These are phyloP conservation scores for Apophysomyces elegans DNA, from an alignment of 371 early-diverging fungal species.

Conservation along the genomic window DNA sequence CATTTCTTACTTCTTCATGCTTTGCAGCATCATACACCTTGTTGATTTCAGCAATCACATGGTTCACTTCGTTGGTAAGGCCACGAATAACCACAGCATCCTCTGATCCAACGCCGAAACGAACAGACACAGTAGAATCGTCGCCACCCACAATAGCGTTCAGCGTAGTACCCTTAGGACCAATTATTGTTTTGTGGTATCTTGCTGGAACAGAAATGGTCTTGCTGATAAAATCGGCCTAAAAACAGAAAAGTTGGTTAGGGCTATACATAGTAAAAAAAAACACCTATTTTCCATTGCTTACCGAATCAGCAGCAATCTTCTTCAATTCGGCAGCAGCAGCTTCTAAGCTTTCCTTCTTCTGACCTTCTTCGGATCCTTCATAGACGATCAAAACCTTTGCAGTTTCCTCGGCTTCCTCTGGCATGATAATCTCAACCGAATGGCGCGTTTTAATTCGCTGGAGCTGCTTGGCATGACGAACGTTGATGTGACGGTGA, in stretches of 20 bases:
- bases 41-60: conserved; percentile 66
- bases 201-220: conserved; percentile 67
- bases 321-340: conserved; percentile 72
- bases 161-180: conserved; percentile 74
- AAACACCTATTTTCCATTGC: background rate
- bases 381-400: conserved; percentile 78
- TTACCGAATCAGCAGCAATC: conserved; percentile 56
- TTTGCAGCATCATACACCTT: conserved; percentile 70
- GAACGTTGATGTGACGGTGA: conserved; percentile 80
- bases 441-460: conserved; percentile 66
- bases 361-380: conserved; percentile 57
- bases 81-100: conserved; percentile 83
- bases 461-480: conserved; percentile 77
- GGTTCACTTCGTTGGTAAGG: conserved; percentile 74
- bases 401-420: conserved; percentile 56
- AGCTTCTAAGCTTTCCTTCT: conserved; percentile 65
- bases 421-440: conserved; percentile 78
- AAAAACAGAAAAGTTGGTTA: conserved; percentile 17
- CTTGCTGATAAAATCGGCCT: conserved; percentile 71
- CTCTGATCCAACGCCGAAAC: conserved; percentile 63
- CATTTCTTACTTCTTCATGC: conserved; percentile 57
- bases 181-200: conserved; percentile 81
- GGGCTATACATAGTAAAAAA: background rate
- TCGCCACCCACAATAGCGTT: conserved; percentile 59
- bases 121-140: conserved; percentile 69